Conservation (phyloP, 352 stramenopile species). For the Blastocystis sp. region DNA sequence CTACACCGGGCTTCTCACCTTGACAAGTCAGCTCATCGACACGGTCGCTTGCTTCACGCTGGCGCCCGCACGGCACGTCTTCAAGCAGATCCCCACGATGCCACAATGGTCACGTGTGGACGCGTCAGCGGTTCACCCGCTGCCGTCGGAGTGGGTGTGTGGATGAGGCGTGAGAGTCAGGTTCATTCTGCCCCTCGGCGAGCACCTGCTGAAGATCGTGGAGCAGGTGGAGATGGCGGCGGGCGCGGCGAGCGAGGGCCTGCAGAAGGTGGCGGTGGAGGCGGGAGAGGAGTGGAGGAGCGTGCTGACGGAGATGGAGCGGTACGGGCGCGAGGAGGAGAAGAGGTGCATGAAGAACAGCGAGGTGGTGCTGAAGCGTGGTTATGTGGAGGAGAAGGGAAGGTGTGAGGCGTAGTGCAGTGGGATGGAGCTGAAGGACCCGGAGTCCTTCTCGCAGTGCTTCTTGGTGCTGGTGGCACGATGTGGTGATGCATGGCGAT, state of each 20-base stretch:
- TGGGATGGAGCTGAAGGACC: not conserved
- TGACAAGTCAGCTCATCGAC: not conserved
- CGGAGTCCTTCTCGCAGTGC: not conserved
- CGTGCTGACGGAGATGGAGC: not conserved
- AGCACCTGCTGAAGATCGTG: slow-evolving; percentile 20
- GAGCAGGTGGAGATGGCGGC: slow-evolving; percentile 24
- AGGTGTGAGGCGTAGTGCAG: not conserved
- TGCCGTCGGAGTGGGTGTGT: not conserved
- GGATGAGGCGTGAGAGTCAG: not conserved
- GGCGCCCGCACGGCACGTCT: not conserved
- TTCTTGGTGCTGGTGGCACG: slow-evolving; percentile 12
- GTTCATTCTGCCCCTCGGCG: not conserved
- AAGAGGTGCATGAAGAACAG: not conserved
- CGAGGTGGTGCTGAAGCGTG: not conserved
- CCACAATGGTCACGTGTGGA: not conserved
- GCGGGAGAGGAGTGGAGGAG: not conserved
- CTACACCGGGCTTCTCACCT: not conserved
- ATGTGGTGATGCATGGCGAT: not conserved
- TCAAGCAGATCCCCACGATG: not conserved
- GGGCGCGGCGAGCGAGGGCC: not conserved
- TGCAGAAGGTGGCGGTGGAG: not conserved
- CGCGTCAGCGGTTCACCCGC: not conserved
- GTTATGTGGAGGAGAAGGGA: not conserved
- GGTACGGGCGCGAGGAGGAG: not conserved
- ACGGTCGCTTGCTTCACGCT: not conserved